Conservation (phyloP, 1,284 basidiomycete genomes). For the Microbotryomycetes sp. region DNA sequence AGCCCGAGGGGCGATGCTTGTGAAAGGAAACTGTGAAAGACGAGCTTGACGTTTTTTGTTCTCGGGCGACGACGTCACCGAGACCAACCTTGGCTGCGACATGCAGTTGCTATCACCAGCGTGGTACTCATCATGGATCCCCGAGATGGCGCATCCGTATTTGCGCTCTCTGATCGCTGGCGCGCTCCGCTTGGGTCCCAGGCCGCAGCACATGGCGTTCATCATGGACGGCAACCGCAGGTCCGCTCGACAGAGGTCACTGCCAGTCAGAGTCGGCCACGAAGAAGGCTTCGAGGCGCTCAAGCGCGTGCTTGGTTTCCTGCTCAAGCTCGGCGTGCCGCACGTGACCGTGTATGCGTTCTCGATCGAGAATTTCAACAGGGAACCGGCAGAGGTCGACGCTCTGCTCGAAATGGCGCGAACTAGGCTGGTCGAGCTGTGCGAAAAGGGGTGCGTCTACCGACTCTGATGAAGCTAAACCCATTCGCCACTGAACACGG, state of each 20-base stretch:
- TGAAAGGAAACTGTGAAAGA: too few relatives aligned
- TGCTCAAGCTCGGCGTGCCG: slow-evolving; percentile 63
- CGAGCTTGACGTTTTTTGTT: not conserved
- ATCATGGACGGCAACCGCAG: slow-evolving; percentile 98
- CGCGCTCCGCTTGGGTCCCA: slow-evolving; percentile 54
- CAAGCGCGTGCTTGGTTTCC: slow-evolving; percentile 61
- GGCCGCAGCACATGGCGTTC: slow-evolving; percentile 87
- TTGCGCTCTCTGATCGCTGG: slow-evolving; percentile 28
- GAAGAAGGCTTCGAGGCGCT: slow-evolving; percentile 75
- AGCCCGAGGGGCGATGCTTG: too few relatives aligned
- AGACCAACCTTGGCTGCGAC: not conserved
- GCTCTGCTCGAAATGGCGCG: slow-evolving; percentile 79
- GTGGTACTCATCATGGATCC: slow-evolving; percentile 11
- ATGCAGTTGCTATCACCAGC: not conserved
- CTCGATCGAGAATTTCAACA: slow-evolving; percentile 93
- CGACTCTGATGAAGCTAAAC: not conserved
- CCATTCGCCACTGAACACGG: not conserved
- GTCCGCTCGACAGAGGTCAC: slow-evolving; percentile 67
- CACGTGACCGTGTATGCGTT: slow-evolving; percentile 94
- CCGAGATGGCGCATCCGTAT: slow-evolving; percentile 5
- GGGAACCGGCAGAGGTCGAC: slow-evolving; percentile 77
- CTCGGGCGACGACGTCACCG: not conserved
- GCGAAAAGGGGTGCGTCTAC: slow-evolving; percentile 63
- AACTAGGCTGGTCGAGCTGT: slow-evolving; percentile 73
- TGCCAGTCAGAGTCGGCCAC: slow-evolving; percentile 69